Evolutionary conservation across 805 yeast genomes (phyloP), one percentile per base, ranked within the genome.

Genomic region (Lipomyces starkeyi): DNA sequence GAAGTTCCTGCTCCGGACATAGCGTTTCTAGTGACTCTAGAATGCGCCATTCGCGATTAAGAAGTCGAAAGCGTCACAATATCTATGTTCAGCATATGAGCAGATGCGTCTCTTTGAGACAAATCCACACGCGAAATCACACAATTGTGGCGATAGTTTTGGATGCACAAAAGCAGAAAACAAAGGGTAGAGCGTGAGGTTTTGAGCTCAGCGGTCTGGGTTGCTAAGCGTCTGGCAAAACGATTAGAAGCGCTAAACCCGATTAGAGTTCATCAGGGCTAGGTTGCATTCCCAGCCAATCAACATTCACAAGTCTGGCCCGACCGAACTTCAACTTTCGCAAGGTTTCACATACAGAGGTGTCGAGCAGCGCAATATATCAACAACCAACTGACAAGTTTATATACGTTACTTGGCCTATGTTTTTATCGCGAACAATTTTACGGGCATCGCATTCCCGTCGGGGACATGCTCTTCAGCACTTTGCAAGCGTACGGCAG

Each of bases 31-130:
- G 65, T 64, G 5, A 55, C 58, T 47, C 64, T 29, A 52, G 68
- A 61, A n/a, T 59, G 64, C 34, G 67, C 71, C 71, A 68, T 70
- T 49, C 66, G 66, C 20, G 35, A 68, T 34, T 55, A 37, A 13
- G 34, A 22, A 20, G 11, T 35, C 40, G 8, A 14, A 47, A 17
- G 58, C 13, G 29, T 14, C n/a, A 32, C 22, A 40, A 13, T 27
- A 35, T 32, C 14, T 35, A 53, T 52, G 29, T 17, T 29, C 47
- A 49, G 34, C 40, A 53, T 57, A 62, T 62, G 32, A 66, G 59
- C 63, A 66, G 29, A 59, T 55, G 62, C 67, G 67, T 59, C 60
- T 22, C 20, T 14, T 11, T 35, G 35, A 17, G 40, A 49, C 35
- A 54, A 20, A 54, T 27, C 57, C 17, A 43, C 56, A 35, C 43